These are phyloP conservation scores for Solanum hybrid DNA, from an alignment of 305 asterid genomes.

Conservation along the genomic window DNA sequence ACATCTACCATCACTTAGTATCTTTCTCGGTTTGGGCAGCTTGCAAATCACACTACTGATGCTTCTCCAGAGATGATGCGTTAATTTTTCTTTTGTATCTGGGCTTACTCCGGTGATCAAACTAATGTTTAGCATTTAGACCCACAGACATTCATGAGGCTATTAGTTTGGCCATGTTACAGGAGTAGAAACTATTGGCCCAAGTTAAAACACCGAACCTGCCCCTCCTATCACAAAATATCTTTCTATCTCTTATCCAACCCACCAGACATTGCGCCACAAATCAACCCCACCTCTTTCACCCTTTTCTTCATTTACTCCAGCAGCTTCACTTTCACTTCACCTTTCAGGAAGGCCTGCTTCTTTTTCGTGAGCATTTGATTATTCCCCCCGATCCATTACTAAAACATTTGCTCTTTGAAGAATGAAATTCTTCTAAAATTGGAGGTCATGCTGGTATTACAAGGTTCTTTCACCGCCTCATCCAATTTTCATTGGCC, in stretches of 20 bases:
- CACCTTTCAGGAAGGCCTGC: background rate
- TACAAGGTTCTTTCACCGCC: background rate
- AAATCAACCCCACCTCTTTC: background rate
- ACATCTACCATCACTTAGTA: background rate
- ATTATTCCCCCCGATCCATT: background rate
- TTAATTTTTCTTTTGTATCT: background rate
- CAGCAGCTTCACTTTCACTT: background rate
- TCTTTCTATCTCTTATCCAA: background rate
- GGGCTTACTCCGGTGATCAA: background rate
- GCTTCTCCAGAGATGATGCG: background rate
- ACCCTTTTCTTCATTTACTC: background rate
- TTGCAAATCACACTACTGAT: background rate
- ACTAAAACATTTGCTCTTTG: background rate
- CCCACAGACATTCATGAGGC: background rate
- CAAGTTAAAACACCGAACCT: no score
- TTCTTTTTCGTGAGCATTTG: background rate
- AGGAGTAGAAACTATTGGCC: background rate
- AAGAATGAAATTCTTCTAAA: background rate
- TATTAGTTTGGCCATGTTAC: background rate
- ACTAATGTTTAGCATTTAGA: background rate
- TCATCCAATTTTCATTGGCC: background rate
- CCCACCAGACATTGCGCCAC: background rate
- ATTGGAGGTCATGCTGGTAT: background rate
- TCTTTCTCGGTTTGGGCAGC: background rate
- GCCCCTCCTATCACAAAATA: background rate